Evolutionary conservation across 495 filamentous ascomycete species (phyloP).

Genomic region (Xylaria castorea): DNA sequence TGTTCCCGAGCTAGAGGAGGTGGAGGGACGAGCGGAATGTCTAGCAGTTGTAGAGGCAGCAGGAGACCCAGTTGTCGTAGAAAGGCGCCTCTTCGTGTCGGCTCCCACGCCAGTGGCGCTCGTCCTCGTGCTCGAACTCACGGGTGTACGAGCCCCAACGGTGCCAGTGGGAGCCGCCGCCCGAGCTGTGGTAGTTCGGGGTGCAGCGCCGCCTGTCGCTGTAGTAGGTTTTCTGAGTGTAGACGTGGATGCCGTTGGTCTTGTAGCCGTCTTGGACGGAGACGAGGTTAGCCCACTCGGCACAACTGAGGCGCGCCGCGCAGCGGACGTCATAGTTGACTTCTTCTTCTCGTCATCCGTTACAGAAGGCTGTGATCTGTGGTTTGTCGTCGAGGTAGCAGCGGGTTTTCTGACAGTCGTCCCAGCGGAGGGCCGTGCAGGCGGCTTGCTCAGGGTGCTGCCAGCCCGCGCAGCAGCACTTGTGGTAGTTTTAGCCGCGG

Average conservation of each 20-base stretch:
- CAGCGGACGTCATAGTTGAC: conserved; percentile 44
- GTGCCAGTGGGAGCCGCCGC: conserved; percentile 39
- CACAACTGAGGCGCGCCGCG: conserved; percentile 50
- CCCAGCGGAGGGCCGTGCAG: conserved; percentile 45
- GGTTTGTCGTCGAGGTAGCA: conserved; percentile 41
- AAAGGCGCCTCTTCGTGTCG: conserved; percentile 60
- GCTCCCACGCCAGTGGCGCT: conserved; percentile 43
- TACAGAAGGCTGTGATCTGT: conserved; percentile 52
- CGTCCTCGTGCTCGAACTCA: conserved; percentile 42
- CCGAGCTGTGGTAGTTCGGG: conserved; percentile 40
- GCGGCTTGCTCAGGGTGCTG: conserved; percentile 46
- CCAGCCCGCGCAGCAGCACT: conserved; percentile 47
- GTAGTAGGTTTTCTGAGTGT: conserved; percentile 50
- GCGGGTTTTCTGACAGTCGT: conserved; percentile 47
- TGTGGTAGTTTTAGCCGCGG: conserved; percentile 49
- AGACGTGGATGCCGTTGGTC: conserved; percentile 44
- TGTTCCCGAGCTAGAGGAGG: conserved; percentile 42
- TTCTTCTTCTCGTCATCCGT: conserved; percentile 58
- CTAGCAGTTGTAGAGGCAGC: conserved; percentile 33
- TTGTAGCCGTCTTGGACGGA: conserved; percentile 47
- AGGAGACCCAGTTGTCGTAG: conserved; percentile 43
- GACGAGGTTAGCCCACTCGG: conserved; percentile 43
- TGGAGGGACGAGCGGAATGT: conserved; percentile 50
- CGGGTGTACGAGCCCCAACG: conserved; percentile 34
- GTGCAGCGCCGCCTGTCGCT: conserved; percentile 39